Conservation (phyloP, 306 rosid genomes). For the Cicer chorassanicum region DNA sequence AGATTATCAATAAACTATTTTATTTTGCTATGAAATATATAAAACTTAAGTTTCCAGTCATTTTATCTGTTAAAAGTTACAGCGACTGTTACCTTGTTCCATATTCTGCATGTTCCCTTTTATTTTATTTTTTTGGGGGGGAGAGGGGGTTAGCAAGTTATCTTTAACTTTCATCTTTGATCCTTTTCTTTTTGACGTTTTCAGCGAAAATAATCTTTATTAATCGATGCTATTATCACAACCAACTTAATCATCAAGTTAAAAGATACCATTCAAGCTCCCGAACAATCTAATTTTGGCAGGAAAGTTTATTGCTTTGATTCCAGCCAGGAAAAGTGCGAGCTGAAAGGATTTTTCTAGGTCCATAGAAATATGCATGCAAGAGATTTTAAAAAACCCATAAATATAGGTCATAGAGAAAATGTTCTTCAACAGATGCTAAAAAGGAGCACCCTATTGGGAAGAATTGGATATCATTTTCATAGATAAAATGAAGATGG, state of each 20-base stretch:
- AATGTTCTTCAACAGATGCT: slow-evolving; percentile 8
- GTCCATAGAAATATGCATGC: slow-evolving; percentile 4
- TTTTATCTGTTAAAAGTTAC: not conserved
- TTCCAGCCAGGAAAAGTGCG: not conserved
- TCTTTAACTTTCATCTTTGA: slow-evolving; percentile 1
- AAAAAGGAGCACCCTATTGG: not conserved
- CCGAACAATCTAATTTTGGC: not conserved
- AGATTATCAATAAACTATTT: not conserved
- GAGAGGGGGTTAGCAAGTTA: not conserved
- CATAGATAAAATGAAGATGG: slow-evolving; percentile 6
- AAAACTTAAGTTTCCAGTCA: not conserved
- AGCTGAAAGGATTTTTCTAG: not conserved
- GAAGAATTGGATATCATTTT: slow-evolving; percentile 15
- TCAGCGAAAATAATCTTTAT: not conserved
- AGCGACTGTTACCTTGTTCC: not conserved
- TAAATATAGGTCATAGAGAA: not conserved
- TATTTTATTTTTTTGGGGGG: not conserved
- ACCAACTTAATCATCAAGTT: not conserved
- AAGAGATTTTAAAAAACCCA: not conserved
- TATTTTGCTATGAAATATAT: not conserved
- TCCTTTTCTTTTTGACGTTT: not conserved
- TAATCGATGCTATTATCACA: not conserved
- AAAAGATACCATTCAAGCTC: not conserved
- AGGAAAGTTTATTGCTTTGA: not conserved
- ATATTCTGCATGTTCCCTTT: not conserved